phyloP scores from a whole-genome alignment of 805 yeast species.

The Metschnikowia shivogae region DNA sequence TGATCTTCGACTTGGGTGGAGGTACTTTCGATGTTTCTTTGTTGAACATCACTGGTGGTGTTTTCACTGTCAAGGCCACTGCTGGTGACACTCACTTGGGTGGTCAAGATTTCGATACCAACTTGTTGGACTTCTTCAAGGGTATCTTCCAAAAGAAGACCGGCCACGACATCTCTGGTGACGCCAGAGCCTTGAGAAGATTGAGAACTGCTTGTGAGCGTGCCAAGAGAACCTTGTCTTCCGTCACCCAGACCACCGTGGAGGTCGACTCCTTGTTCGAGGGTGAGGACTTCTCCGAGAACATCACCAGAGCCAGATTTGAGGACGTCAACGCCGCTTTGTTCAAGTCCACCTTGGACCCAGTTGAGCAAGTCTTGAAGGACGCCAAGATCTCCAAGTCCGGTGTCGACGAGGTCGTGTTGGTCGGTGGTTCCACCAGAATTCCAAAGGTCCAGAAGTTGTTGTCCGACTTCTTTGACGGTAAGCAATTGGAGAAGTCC shows the following conservation, averaged over 20 bases:
- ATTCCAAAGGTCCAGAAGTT: conserved; percentile 97
- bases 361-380: conserved; percentile 92
- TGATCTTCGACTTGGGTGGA: conserved; percentile 95
- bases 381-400: conserved; percentile 86
- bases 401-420: conserved; percentile 89
- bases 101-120: conserved; percentile 51
- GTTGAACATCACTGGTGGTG: conserved; percentile 91
- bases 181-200: conserved; percentile 56
- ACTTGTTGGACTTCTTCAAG: conserved; percentile 46
- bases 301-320: conserved; percentile 95
- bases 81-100: conserved; percentile 52
- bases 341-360: conserved; percentile 91
- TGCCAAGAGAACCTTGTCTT: conserved; percentile 94
- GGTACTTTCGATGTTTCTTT: conserved; percentile 97
- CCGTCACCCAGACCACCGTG: conserved; percentile 92
- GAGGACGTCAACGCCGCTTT: conserved; percentile 92
- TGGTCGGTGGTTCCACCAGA: conserved; percentile 99
- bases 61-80: conserved; percentile 93
- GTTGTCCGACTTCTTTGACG: conserved; percentile 83
- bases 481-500: conserved; percentile 95
- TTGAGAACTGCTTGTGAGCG: conserved; percentile 97
- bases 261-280: conserved; percentile 94
- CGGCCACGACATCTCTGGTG: conserved; percentile 43
- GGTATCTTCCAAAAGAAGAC: conserved; percentile 46
- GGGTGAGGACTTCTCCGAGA: conserved; percentile 93